Evolutionary conservation across 768 basidiomycete species (phyloP), one percentile per base, ranked within the genome.

Genomic region (Naganishia vaughanmartiniae): DNA sequence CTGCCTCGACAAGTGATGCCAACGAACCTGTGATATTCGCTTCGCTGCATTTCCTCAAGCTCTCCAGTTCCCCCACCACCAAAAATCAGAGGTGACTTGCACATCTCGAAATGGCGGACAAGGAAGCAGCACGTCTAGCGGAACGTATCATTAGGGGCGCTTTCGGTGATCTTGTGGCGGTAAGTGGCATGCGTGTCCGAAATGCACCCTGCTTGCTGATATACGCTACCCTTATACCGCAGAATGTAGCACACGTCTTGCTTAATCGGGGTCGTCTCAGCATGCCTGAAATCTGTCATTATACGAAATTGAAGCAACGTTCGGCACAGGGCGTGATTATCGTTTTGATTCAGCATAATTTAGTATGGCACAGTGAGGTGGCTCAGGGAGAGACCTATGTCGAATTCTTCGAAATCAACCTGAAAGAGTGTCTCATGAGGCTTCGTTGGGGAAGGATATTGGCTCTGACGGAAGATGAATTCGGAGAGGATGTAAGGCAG

Each of bases 311-410:
- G 31, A 89, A 87, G 75, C 85, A 87, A 12, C 87, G 88, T 30
- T 87, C 85, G 0, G 85, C 89, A 17, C 87, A 89, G 66, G 87
- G 88, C 31, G 85, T 87, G 24, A 82, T 94, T 24, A 83, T 96
- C 54, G 86, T 89, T 54, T 86, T 97, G 66, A 85, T 94, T 21
- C 94, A 97, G 78, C 94, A 97, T 78, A 93, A 96, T 81, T 81
- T 96, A 54, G 84, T 94, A 54, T 93, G 92, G 90, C 91, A 93
- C 77, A 86, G 89, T 11, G 85, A 85, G 46, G 85, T 85, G 6
- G 88, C 88, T 11, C 87, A 88, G n/a, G 89, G 87, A 51, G 87
- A 86, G 6, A 90, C 89, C 73, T 85, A 90, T 69, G 56, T 70
- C n/a, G 80, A 82, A 68, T 84, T 90, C 57, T 81, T 80, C 69